Percentiles rank a stretch among this genome's conserved stretches.
phyloP scores from a whole-genome alignment of 1,284 basidiomycete genomes.

The Naganishia cerealis region DNA sequence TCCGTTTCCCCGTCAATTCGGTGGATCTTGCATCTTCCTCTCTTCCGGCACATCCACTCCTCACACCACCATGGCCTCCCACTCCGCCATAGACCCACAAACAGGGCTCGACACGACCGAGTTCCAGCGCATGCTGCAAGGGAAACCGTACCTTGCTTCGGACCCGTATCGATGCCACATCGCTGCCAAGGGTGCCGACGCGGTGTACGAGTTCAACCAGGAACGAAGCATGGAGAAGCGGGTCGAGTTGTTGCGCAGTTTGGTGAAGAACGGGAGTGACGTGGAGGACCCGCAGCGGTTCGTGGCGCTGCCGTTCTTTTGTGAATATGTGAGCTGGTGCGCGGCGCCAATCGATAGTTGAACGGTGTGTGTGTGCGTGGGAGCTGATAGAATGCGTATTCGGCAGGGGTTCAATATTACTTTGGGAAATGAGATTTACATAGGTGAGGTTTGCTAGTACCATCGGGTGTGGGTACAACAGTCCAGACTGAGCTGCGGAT shows the following conservation, averaged over 20 bases:
- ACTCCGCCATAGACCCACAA: slow-evolving; percentile 13
- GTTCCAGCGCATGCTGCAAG: slow-evolving; percentile 42
- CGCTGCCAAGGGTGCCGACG: slow-evolving; percentile 33
- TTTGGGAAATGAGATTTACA: slow-evolving; percentile 47
- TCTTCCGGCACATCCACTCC: too few species aligned
- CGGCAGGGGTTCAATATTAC: slow-evolving; percentile 50
- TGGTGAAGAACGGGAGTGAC: slow-evolving; percentile 38
- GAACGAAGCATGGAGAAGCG: slow-evolving; percentile 36
- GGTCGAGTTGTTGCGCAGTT: slow-evolving; percentile 32
- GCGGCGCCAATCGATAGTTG: not conserved
- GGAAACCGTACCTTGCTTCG: slow-evolving; percentile 41
- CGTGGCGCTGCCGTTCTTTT: slow-evolving; percentile 41
- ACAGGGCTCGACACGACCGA: slow-evolving; percentile 31
- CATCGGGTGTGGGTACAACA: too few species aligned
- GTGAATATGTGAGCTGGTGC: slow-evolving; percentile 47
- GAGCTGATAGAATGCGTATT: not conserved
- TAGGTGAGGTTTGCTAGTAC: slow-evolving; percentile 12
- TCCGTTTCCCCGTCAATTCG: too few species aligned
- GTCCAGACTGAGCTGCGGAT: too few species aligned
- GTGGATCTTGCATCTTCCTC: too few species aligned
- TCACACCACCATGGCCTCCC: too few species aligned
- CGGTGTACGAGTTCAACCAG: slow-evolving; percentile 40
- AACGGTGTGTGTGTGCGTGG: not conserved
- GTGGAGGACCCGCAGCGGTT: slow-evolving; percentile 32
- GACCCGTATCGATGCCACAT: slow-evolving; percentile 45